phyloP scores from a whole-genome alignment of 371 early-diverging fungal species.

The Smittium culicis region DNA sequence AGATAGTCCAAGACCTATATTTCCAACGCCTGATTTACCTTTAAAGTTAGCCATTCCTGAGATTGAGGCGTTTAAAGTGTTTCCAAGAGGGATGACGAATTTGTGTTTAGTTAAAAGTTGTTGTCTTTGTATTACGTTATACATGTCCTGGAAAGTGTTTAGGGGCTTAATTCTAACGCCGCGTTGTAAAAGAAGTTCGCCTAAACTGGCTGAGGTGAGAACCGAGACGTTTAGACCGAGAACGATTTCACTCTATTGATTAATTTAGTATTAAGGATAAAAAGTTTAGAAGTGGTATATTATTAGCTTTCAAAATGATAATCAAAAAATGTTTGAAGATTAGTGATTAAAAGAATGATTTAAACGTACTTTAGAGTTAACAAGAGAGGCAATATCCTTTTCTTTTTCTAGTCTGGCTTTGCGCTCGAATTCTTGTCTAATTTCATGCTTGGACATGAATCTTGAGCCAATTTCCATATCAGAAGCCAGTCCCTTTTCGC shows the following conservation, averaged over 20 bases:
- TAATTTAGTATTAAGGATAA: neutral
- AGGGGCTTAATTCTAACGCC: neutral
- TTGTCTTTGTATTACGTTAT: conserved; percentile 39
- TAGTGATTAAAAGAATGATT: neutral
- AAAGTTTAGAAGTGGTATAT: no score
- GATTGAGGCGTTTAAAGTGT: conserved; percentile 9
- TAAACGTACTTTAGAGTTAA: conserved; percentile 43
- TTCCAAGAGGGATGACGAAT: conserved; percentile 34
- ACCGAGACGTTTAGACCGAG: conserved; percentile 3
- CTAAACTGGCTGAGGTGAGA: conserved; percentile 9
- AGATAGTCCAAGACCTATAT: conserved; percentile 16
- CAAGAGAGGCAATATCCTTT: conserved; percentile 63
- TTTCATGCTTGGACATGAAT: conserved; percentile 68
- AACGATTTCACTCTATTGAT: conserved; percentile 5
- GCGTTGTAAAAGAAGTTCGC: neutral
- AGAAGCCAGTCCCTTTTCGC: conserved; percentile 63
- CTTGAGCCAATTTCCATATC: conserved; percentile 63
- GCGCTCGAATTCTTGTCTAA: conserved; percentile 74
- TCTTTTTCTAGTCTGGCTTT: conserved; percentile 48
- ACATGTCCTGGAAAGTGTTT: neutral
- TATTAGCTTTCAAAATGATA: no score
- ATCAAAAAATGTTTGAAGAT: neutral
- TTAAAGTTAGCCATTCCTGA: conserved; percentile 16
- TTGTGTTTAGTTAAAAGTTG: conserved; percentile 60
- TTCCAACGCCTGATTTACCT: conserved; percentile 10